These are phyloP conservation scores for Schizosaccharomyces versatilis DNA, from an alignment of 1,139 yeast genomes.

Conservation along the genomic window DNA sequence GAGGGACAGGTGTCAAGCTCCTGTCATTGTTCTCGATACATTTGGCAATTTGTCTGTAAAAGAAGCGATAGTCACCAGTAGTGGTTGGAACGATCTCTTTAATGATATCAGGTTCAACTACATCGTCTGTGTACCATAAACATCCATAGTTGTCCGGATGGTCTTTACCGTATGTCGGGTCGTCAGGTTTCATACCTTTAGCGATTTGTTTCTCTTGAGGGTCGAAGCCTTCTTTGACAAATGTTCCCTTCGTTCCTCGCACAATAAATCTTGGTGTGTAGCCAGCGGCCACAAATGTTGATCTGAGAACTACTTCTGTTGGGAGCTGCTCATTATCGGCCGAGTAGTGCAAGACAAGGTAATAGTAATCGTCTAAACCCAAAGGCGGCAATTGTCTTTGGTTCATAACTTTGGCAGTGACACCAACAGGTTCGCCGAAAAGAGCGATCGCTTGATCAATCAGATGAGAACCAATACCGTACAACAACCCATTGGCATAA, in stretches of 20 bases:
- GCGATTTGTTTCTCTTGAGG: neutral
- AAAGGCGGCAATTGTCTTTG: neutral
- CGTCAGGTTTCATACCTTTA: neutral
- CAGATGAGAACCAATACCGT: neutral
- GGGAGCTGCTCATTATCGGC: neutral
- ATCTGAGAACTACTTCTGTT: neutral
- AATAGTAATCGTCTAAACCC: neutral
- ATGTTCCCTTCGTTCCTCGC: neutral
- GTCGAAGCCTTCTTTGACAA: neutral
- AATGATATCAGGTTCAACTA: neutral
- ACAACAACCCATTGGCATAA: neutral
- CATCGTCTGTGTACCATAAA: too few species aligned
- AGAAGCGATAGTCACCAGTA: neutral
- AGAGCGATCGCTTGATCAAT: slow-evolving; percentile 4
- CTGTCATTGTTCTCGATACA: too few species aligned
- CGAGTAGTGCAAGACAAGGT: neutral
- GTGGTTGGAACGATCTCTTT: neutral
- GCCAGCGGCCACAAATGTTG: neutral
- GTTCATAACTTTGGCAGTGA: neutral
- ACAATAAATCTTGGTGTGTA: neutral
- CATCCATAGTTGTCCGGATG: neutral
- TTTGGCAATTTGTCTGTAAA: neutral
- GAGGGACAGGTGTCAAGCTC: too few species aligned
- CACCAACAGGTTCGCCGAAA: slow-evolving; percentile 3
- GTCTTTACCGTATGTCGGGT: neutral